These are phyloP conservation scores for Russula compacta DNA, from an alignment of 768 basidiomycete genomes.

Conservation along the genomic window DNA sequence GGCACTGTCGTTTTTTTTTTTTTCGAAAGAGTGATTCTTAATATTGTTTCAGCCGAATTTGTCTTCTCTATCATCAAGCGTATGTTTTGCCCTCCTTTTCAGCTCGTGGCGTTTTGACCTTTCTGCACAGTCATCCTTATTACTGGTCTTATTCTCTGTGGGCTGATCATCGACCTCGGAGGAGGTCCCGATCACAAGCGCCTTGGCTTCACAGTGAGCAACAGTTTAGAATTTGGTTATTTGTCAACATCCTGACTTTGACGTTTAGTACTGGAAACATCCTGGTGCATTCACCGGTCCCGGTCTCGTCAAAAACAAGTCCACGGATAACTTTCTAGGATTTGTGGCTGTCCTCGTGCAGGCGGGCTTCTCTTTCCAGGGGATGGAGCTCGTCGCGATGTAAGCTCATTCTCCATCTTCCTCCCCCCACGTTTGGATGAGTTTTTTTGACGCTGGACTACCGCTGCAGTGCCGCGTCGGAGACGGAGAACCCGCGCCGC, in stretches of 20 bases:
- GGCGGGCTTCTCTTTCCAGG: slow-evolving; percentile 69
- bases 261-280: slow-evolving; percentile 51
- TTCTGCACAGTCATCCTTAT: slow-evolving; percentile 42
- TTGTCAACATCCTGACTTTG: not conserved
- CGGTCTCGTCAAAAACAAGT: slow-evolving; percentile 25
- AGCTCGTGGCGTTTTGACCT: slow-evolving; percentile 19
- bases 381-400: slow-evolving; percentile 69
- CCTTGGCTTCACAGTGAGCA: slow-evolving; percentile 54
- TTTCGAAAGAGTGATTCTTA: not conserved
- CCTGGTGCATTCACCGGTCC: slow-evolving; percentile 47
- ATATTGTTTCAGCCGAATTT: slow-evolving; percentile 41
- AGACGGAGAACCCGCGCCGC: slow-evolving; percentile 67
- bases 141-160: slow-evolving; percentile 47
- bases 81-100: slow-evolving; percentile 25
- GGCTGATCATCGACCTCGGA: slow-evolving; percentile 68
- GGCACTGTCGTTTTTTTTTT: not conserved
- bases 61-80: slow-evolving; percentile 57
- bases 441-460: not conserved
- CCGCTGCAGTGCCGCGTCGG: slow-evolving; percentile 52
- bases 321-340: slow-evolving; percentile 35
- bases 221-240: not conserved
- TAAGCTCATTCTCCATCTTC: slow-evolving; percentile 23
- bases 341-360: slow-evolving; percentile 37
- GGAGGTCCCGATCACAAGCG: slow-evolving; percentile 62
- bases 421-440: not conserved